Evolutionary conservation across 2,329 filamentous ascomycete species (phyloP), one percentile per base, ranked within the genome.

Genomic region (Paecilomyces niveus): DNA sequence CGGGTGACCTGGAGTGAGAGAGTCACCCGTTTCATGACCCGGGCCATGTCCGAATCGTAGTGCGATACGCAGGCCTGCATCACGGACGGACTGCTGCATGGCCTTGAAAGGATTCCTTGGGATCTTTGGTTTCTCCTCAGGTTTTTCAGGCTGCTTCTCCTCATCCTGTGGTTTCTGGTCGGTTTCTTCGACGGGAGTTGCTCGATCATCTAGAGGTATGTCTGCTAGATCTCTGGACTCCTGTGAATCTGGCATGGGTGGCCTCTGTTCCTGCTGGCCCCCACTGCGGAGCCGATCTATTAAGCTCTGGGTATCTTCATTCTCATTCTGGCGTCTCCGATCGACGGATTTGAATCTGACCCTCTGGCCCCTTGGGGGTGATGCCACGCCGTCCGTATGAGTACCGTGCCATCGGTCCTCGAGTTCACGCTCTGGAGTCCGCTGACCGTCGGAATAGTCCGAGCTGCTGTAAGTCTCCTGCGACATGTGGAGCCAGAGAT

Each of bases 31-130:
- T 61, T 62, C 3, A 53, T 45, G 10, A 58, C 39, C 39, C 15
- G 39, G 58, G 11, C 62, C 58, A 0, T 69, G 67, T 22, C 69
- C 69, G 13, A 72, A 33, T 1, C 57, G 64, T 24, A 59, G 61
- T 9, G 63, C 60, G 2, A 69, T 45, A 1, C 54, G 31, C 2
- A 56, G 54, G 11, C 50, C 39, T 45, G 7, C 18, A 6, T 45
- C 39, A 9, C 39, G 26, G 26, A 29, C 7, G 26, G 26, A 29
- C 26, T 29, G 26, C 7, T 29, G 39, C 5, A 45, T 21, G 9
- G n/a, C 15, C 39, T 45, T 45, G 5, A 45, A 45, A 8, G 39
- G 39, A 21, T 45, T 45, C 15, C 15, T 45, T 45, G 39, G n/a
- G 21, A 9, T 18, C 39, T 33, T 10, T 5, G 8, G n/a, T 45